Evolutionary conservation across 176 grass and related monocot species (phyloP).

Genomic region (Pharus latifolius): DNA sequence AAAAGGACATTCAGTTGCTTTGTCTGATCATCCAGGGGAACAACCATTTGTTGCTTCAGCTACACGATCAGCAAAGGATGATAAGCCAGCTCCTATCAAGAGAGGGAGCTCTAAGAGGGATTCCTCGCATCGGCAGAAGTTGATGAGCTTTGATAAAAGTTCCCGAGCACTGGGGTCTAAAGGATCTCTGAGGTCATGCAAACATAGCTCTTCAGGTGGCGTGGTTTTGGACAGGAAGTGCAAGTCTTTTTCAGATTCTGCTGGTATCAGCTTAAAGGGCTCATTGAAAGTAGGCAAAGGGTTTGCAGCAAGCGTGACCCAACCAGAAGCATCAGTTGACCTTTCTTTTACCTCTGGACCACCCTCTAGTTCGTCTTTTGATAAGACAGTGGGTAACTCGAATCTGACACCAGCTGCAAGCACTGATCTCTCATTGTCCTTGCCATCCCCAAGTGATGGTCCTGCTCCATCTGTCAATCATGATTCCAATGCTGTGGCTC

Average conservation of each 20-base stretch:
- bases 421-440: conserved; percentile 60
- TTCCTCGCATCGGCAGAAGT: conserved; percentile 67
- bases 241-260: conserved; percentile 50
- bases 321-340: conserved; percentile 39
- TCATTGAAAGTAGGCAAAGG: conserved; percentile 53
- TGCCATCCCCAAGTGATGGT: conserved; percentile 37
- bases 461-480: conserved; percentile 19
- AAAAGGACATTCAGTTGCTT: conserved; percentile 37
- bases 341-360: conserved; percentile 58
- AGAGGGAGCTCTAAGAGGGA: conserved; percentile 64
- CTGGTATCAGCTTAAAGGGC: conserved; percentile 44
- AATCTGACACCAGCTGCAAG: conserved; percentile 37
- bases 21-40: conserved; percentile 34
- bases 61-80: conserved; percentile 35
- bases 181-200: conserved; percentile 60
- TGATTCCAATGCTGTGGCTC: conserved; percentile 18
- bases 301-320: conserved; percentile 35
- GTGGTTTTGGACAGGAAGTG: conserved; percentile 64
- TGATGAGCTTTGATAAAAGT: conserved; percentile 79
- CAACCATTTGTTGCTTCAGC: conserved; percentile 49
- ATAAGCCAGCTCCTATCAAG: conserved; percentile 52
- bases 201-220: conserved; percentile 42
- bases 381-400: conserved; percentile 13
- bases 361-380: conserved; percentile 38
- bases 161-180: conserved; percentile 80